Evolutionary conservation across 331 rosid species (phyloP).

Genomic region (Rhamnella rubrinervis): DNA sequence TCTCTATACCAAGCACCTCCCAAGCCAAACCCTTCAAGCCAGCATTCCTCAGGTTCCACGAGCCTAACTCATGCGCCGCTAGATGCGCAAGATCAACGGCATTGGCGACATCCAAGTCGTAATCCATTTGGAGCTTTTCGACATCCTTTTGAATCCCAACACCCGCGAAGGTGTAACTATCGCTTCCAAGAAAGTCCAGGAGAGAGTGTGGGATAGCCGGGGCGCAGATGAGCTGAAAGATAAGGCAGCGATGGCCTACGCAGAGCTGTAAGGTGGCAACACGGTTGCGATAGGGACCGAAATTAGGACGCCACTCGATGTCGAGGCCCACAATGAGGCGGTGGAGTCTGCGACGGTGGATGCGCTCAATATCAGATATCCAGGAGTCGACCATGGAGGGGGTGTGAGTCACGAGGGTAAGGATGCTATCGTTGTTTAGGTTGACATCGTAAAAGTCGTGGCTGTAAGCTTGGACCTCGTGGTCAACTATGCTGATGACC

Average conservation of each 20-base stretch:
- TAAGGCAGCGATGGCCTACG: constrained; percentile 29
- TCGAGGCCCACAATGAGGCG: constrained; percentile 29
- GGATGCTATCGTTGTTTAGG: not conserved
- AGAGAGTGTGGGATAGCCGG: constrained; percentile 16
- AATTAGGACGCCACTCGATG: constrained; percentile 26
- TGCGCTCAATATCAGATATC: constrained; percentile 9
- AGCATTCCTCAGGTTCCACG: not conserved
- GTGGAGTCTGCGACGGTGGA: constrained; percentile 16
- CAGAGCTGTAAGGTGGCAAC: constrained; percentile 28
- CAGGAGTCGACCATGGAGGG: constrained; percentile 18
- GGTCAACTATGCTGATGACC: not conserved
- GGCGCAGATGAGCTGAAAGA: constrained; percentile 14
- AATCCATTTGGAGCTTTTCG: constrained; percentile 4
- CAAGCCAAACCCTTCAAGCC: constrained; percentile 11
- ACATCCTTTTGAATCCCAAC: constrained; percentile 15
- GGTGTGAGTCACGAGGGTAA: constrained; percentile 4
- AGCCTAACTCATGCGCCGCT: not conserved
- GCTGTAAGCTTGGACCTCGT: not conserved
- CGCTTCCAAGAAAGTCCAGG: constrained; percentile 2
- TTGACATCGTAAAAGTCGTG: not conserved
- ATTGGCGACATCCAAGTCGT: not conserved
- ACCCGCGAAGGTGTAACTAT: constrained; percentile 8
- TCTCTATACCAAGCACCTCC: not conserved
- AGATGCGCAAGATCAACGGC: not conserved
- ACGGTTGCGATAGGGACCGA: not conserved